phyloP scores from a whole-genome alignment of 2,329 filamentous ascomycete genomes.

The Peltaster fructicola region DNA sequence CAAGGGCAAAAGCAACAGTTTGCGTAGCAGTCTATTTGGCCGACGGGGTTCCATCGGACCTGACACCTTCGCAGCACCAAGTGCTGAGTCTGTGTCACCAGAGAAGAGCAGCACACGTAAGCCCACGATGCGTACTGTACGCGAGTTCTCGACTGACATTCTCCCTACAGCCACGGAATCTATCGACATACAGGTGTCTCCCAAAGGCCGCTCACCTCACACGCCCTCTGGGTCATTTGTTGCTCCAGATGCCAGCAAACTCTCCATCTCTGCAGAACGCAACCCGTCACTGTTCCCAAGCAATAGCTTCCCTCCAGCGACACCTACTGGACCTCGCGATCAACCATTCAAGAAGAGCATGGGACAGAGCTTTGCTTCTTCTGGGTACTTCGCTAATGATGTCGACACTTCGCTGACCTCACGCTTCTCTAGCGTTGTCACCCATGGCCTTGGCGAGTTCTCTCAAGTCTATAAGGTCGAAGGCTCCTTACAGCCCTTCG shows the following conservation, averaged over 20 bases:
- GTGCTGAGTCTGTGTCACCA: no score
- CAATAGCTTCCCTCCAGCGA: conserved; percentile 51
- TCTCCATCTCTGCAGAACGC: conserved; percentile 57
- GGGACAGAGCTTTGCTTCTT: conserved; percentile 31
- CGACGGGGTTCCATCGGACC: conserved; percentile 28
- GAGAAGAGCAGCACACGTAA: no score
- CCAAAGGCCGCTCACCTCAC: conserved; percentile 24
- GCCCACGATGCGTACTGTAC: no score
- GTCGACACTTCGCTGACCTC: conserved; percentile 57
- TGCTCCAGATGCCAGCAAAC: conserved; percentile 61
- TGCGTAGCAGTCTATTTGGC: conserved; percentile 32
- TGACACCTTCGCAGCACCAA: conserved; percentile 29
- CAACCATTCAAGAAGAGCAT: conserved; percentile 39
- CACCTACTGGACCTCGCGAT: conserved; percentile 54
- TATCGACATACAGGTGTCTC: conserved; percentile 4
- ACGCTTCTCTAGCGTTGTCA: conserved; percentile 65
- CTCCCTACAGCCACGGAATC: conserved; percentile 10
- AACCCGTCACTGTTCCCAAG: conserved; percentile 19
- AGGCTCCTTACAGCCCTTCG: conserved; percentile 21
- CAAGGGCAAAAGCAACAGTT: conserved; percentile 34
- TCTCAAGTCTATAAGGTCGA: conserved; percentile 76
- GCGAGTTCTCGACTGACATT: no score
- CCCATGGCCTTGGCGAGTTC: conserved; percentile 78
- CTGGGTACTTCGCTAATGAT: conserved; percentile 51
- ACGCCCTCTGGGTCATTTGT: conserved; percentile 62